Conservation (phyloP, 2,329 filamentous ascomycete species). For the Mycosphaerella arachidis region DNA sequence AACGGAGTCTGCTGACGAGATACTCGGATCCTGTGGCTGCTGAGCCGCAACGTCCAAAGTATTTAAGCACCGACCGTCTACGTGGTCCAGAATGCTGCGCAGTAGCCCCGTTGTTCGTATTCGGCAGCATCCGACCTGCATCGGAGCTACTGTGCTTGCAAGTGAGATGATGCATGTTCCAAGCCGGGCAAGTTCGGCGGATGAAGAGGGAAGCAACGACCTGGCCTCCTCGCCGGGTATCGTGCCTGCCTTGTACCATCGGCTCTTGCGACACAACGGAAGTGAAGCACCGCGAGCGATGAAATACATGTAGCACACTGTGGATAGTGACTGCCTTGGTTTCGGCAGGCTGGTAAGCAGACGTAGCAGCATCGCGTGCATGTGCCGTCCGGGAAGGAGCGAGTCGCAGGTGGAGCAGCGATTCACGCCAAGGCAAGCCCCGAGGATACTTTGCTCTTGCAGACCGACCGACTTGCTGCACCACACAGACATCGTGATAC, state of each 20-base stretch:
- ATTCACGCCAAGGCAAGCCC: not conserved
- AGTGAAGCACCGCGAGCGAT: not conserved
- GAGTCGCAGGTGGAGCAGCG: not conserved
- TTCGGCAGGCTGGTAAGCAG: not conserved
- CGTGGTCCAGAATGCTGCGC: not conserved
- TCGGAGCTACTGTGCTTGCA: conserved; percentile 2
- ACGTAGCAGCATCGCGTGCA: not conserved
- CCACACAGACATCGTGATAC: not conserved
- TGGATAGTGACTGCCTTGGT: not conserved
- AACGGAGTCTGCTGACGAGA: not conserved
- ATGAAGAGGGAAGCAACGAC: not conserved
- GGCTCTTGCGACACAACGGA: not conserved
- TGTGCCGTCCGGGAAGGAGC: not conserved
- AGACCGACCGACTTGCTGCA: not conserved
- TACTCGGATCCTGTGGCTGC: not conserved
- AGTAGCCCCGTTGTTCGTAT: not conserved
- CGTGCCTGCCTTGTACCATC: not conserved
- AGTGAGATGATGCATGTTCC: conserved; percentile 3
- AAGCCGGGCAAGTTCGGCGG: not conserved
- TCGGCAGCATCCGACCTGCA: not conserved
- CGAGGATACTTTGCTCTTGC: not conserved
- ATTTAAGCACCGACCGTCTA: not conserved
- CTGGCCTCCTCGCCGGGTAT: not conserved
- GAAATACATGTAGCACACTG: not conserved
- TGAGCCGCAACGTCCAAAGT: not conserved